A percentile compares a stretch with the other conserved stretches of the same genome.
Evolutionary conservation across 257 asterid species (phyloP).

Genomic region (Haberlea rhodopensis): DNA sequence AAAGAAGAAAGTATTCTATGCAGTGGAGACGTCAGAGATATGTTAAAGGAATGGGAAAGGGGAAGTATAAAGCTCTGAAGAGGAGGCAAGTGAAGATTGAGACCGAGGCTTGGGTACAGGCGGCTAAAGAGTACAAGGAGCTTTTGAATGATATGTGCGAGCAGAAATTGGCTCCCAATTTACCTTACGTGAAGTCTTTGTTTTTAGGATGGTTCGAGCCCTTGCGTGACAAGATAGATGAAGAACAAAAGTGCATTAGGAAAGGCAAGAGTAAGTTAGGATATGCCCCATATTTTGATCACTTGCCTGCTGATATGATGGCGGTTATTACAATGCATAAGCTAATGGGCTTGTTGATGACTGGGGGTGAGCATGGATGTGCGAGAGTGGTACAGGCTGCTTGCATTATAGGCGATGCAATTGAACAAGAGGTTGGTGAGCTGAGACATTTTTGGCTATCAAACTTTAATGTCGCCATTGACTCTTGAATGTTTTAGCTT

Average conservation of each 20-base stretch:
- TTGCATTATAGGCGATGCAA: conserved; percentile 69
- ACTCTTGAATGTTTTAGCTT: conserved; percentile 3
- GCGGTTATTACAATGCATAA: conserved; percentile 90
- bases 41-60: conserved; percentile 39
- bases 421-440: conserved; percentile 83
- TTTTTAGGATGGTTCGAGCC: conserved; percentile 97
- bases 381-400: conserved; percentile 78
- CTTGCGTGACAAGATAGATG: conserved; percentile 55
- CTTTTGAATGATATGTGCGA: conserved; percentile 84
- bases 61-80: conserved; percentile 44
- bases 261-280: conserved; percentile 51
- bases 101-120: conserved; percentile 88
- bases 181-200: conserved; percentile 80
- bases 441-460: conserved; percentile 9
- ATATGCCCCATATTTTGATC: conserved; percentile 59
- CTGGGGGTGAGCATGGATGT: conserved; percentile 65
- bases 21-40: conserved; percentile 37
- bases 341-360: conserved; percentile 72
- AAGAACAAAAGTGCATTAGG: conserved; percentile 67
- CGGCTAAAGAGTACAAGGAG: conserved; percentile 72
- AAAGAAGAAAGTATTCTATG: conserved; percentile 32
- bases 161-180: conserved; percentile 83
- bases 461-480: conserved; percentile 9
- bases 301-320: conserved; percentile 87
- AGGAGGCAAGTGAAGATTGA: conserved; percentile 74